Conservation (phyloP, 208 protist genomes). For the Leishmania mexicana region DNA sequence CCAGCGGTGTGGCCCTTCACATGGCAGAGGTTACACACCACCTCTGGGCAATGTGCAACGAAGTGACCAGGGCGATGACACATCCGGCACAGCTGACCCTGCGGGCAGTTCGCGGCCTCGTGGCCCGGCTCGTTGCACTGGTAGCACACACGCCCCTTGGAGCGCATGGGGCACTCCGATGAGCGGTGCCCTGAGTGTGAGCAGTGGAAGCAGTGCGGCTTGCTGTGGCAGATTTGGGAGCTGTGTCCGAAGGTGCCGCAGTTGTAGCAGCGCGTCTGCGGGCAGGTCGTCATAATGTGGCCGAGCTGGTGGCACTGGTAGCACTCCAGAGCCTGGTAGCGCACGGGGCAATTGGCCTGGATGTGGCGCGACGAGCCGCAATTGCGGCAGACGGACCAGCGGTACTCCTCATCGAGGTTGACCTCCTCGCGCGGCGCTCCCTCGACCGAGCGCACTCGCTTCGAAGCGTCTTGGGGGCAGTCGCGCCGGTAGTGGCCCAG, state of each 20-base stretch:
- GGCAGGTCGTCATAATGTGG: slow-evolving; percentile 83
- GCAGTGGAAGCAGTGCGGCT: slow-evolving; percentile 89
- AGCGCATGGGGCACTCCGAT: slow-evolving; percentile 74
- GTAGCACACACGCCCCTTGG: slow-evolving; percentile 83
- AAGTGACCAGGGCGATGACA: slow-evolving; percentile 80
- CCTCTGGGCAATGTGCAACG: slow-evolving; percentile 74
- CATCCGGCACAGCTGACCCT: slow-evolving; percentile 77
- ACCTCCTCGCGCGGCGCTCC: slow-evolving; percentile 9
- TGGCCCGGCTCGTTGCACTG: slow-evolving; percentile 89
- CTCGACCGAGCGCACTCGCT: slow-evolving; percentile 14
- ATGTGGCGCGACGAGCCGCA: slow-evolving; percentile 84
- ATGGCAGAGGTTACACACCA: slow-evolving; percentile 72
- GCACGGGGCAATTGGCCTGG: slow-evolving; percentile 67
- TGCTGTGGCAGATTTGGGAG: slow-evolving; percentile 84
- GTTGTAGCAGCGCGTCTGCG: slow-evolving; percentile 89
- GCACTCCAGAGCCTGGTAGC: slow-evolving; percentile 72
- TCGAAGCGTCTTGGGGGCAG: slow-evolving; percentile 36
- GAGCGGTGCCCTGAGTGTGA: slow-evolving; percentile 76
- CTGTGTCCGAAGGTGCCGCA: slow-evolving; percentile 87
- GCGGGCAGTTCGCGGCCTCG: slow-evolving; percentile 78
- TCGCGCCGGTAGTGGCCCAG: slow-evolving; percentile 72
- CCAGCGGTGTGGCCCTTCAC: slow-evolving; percentile 80
- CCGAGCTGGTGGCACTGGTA: slow-evolving; percentile 85
- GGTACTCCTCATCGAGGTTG: slow-evolving; percentile 27
- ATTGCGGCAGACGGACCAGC: slow-evolving; percentile 61